Conservation (phyloP, 1,139 yeast species). For the Saccharomycopsis phalli region DNA sequence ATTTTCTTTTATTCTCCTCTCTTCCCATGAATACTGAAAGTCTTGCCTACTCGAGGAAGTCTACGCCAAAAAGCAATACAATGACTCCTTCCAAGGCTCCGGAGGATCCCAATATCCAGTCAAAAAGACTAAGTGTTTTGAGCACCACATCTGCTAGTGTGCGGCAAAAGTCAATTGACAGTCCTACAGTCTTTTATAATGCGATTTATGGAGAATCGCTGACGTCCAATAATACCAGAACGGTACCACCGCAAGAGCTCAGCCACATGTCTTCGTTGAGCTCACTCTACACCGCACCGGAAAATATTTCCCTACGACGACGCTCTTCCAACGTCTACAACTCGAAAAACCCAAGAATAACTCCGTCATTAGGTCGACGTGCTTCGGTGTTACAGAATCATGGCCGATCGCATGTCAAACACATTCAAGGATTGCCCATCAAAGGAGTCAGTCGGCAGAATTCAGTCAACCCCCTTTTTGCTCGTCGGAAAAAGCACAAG, state of each 20-base stretch:
- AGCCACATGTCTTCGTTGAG: too few relatives aligned
- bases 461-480: constrained; percentile 2
- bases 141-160: constrained; percentile 18
- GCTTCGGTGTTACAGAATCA: constrained; percentile 12
- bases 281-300: constrained; percentile 1
- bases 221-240: too few relatives aligned
- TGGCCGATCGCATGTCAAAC: neutral
- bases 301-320: neutral
- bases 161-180: constrained; percentile 16
- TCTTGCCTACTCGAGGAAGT: too few relatives aligned
- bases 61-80: neutral
- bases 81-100: neutral
- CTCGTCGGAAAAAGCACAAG: constrained; percentile 7
- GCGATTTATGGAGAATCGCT: too few relatives aligned
- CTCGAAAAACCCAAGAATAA: neutral
- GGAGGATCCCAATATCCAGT: neutral
- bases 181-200: neutral
- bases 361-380: constrained; percentile 4
- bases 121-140: constrained; percentile 12
- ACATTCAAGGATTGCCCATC: constrained; percentile 4
- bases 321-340: neutral
- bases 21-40: too few relatives aligned
- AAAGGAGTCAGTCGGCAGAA: neutral
- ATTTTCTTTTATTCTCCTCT: neutral
- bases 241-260: too few relatives aligned